Evolutionary conservation across 345 rosid species (phyloP), one percentile per base, ranked within the genome.

Genomic region (Iberis pinnata): DNA sequence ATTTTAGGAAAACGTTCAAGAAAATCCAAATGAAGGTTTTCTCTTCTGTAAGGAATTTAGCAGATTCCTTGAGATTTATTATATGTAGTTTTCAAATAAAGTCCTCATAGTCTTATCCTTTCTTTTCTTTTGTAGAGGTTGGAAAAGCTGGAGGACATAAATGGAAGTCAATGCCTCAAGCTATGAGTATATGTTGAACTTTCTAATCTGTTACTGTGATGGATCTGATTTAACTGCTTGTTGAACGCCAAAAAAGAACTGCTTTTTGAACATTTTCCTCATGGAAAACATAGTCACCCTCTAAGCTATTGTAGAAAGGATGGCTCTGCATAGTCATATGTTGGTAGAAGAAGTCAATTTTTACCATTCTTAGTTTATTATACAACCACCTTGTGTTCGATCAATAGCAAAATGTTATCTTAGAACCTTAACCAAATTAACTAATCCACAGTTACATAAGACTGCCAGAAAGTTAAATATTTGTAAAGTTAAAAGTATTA

Each of bases 61-160:
- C 35, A 3, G 39, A 14, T 47, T 45, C 40, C 29, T 58, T n/a
- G n/a, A n/a, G n/a, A n/a, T n/a, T n/a, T n/a, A n/a, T n/a, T n/a
- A 19, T 22, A 3, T 56, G 1, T 1, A 11, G 25, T 56, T 14
- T 7, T 7, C 13, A 7, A 8, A 35, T 31, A 37, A 40, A 45
- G 11, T 9, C 45, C 12, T 47, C n/a, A 55, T 8, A 2, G 18
- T 60, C 49, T 14, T n/a, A 20, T 33, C 5, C 25, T 31, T 67
- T 6, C 6, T 15, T 37, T 56, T n/a, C n/a, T n/a, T n/a, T n/a
- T 32, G 18, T 39, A 44, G 51, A 82, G 95, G 95, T 86, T 69
- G 95, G 89, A 51, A 82, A 82, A 76, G 95, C 90, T 14, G 95
- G 80, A 54, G 95, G 95, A 39, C 76, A 57, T 66, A 82, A 73